Base-by-base conservation (phyloP, 208 protist genomes). In the Wallacemonas rigidus region DNA sequence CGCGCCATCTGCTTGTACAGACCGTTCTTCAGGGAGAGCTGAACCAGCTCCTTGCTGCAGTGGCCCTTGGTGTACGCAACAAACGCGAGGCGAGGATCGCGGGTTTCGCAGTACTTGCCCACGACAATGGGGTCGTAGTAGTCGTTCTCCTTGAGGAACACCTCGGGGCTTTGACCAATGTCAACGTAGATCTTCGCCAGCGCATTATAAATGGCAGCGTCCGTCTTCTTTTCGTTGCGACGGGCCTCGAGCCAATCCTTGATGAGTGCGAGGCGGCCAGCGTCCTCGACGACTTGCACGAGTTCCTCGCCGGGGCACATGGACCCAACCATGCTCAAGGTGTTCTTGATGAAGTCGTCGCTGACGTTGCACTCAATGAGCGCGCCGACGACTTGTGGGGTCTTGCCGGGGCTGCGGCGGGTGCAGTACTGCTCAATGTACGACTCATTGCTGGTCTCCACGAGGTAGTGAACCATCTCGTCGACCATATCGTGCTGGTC, bases 151-250 rank as follows among this genome's bases (percentile, higher is more conserved):
- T 76, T 61, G 6, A 99, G 92, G 87, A 99, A 99, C 45, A 97
- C 72, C 80, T 99, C 98, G 45, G 98, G 85, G 67, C 89, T 95
- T 64, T 98, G 91, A 79, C 98, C 98, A 56, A 88, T 88, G 80
- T 99, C 98, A n/a, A 99, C 97, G 89, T 99, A 99, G 70, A 99
- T 98, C 91, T 99, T 99, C 36, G 98, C 99, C 2, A 99, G 83
- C 2, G 99, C 99, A 76, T 99, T 99, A 92, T 99, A 98, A 6
- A 99, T 86, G 44, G 94, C 89, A 2, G 87, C 63, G 68, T 99
- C 99, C 71, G 95, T 95, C 78, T 92, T 98, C 69, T 98, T 98
- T 77, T 99, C 97, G 45, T 85, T 87, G 56, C 97, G 76, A 72
- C 98, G 95, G 38, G 86, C 86, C 88, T 99, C 99, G 53, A 99